phyloP scores from a whole-genome alignment of 345 rosid species.

The Salix exigua region DNA sequence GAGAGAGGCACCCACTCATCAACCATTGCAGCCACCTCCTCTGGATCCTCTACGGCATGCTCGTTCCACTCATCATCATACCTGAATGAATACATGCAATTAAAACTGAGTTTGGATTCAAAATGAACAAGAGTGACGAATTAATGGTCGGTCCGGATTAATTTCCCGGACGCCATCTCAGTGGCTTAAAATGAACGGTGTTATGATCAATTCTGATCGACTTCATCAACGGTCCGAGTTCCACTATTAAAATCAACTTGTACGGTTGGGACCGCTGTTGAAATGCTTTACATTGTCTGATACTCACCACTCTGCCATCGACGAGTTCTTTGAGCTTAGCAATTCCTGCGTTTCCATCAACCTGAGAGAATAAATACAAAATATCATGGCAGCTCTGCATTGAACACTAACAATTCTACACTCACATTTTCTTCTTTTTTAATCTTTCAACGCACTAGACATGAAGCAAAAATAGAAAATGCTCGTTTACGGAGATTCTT shows the following conservation, averaged over 20 bases:
- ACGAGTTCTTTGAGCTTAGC: conserved; percentile 46
- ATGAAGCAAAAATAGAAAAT: not conserved
- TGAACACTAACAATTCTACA: not conserved
- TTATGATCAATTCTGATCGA: not conserved
- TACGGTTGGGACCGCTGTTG: conserved; percentile 9
- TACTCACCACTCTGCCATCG: conserved; percentile 53
- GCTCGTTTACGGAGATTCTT: not conserved
- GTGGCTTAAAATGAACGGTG: not conserved
- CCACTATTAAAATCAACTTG: not conserved
- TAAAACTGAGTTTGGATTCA: not conserved
- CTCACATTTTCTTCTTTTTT: not conserved
- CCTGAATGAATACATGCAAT: conserved; percentile 25
- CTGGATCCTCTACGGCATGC: conserved; percentile 70
- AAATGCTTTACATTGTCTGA: not conserved
- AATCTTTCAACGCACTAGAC: not conserved
- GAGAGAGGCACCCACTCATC: conserved; percentile 56
- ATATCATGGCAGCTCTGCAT: not conserved
- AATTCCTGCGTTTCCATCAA: conserved; percentile 20
- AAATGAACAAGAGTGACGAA: not conserved
- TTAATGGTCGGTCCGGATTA: conserved; percentile 21
- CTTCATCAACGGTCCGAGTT: not conserved
- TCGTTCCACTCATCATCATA: conserved; percentile 46
- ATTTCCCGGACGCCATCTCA: conserved; percentile 13
- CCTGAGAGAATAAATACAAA: conserved; percentile 19
- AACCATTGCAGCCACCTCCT: conserved; percentile 63